phyloP scores from a whole-genome alignment of 73 alveolate genomes.

The Diophrys sp. region DNA sequence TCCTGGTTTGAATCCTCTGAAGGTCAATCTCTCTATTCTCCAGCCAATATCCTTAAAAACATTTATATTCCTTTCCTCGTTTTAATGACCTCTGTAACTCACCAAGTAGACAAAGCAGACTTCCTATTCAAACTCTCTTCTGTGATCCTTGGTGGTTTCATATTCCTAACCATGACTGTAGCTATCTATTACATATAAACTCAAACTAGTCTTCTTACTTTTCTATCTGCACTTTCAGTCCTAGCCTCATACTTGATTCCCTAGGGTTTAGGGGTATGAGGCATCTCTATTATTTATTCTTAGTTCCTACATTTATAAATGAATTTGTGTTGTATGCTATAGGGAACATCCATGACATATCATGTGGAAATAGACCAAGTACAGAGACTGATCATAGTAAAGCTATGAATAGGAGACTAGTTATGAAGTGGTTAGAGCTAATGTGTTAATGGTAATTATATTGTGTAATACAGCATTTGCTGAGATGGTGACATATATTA shows the following conservation, averaged over 20 bases:
- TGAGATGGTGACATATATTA: not conserved
- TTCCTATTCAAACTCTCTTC: slow-evolving; percentile 1
- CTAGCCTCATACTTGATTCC: slow-evolving; percentile 1
- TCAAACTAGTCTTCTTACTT: not conserved
- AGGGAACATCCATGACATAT: slow-evolving; percentile 61
- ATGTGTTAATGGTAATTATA: too few relatives aligned
- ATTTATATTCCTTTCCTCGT: slow-evolving; percentile 11
- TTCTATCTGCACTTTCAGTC: not conserved
- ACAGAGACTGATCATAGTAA: not conserved
- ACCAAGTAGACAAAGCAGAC: slow-evolving; percentile 4
- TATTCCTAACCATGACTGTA: not conserved
- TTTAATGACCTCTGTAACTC: not conserved
- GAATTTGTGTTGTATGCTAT: slow-evolving; percentile 13
- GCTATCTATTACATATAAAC: not conserved
- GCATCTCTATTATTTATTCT: slow-evolving; percentile 1
- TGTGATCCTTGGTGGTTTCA: slow-evolving; percentile 9
- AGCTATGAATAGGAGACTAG: not conserved
- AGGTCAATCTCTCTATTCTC: not conserved
- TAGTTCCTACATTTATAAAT: slow-evolving; percentile 14
- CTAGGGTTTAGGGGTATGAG: too few relatives aligned
- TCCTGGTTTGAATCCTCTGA: not conserved
- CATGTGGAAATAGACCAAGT: slow-evolving; percentile 77
- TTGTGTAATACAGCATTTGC: not conserved
- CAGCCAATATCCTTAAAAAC: slow-evolving; percentile 27
- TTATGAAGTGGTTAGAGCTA: not conserved